These are phyloP conservation scores for Misopates orontium DNA, from an alignment of 257 asterid species.

Conservation along the genomic window DNA sequence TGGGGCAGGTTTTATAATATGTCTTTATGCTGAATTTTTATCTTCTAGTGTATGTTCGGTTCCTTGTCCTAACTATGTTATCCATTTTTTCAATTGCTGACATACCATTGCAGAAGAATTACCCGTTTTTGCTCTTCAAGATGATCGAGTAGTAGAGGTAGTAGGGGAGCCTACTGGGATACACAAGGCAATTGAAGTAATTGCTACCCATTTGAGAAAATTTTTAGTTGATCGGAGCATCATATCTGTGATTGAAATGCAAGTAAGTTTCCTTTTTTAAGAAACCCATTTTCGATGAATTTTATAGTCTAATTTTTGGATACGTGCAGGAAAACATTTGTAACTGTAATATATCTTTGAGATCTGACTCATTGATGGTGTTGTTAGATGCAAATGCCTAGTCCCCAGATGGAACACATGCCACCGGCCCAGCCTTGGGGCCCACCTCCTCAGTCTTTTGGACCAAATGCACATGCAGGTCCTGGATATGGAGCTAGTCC, in stretches of 20 bases:
- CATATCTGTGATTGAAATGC: conserved; percentile 67
- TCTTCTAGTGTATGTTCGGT: background rate
- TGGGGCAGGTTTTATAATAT: conserved; percentile 58
- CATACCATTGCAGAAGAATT: conserved; percentile 66
- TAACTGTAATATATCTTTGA: background rate
- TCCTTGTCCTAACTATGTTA: conserved; percentile 13
- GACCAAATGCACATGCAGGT: conserved; percentile 53
- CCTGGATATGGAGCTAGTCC: conserved; percentile 70
- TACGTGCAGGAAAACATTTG: background rate
- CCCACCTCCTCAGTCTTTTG: conserved; percentile 77
- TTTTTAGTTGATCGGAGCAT: conserved; percentile 89
- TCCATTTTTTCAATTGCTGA: conserved; percentile 19
- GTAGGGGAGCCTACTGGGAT: conserved; percentile 76
- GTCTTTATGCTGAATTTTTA: too few relatives aligned
- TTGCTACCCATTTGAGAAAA: conserved; percentile 80
- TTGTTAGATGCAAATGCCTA: conserved; percentile 66
- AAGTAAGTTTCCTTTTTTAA: conserved; percentile 51
- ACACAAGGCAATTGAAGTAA: conserved; percentile 79
- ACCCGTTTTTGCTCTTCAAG: conserved; percentile 83
- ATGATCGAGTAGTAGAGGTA: conserved; percentile 88
- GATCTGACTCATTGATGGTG: conserved; percentile 12
- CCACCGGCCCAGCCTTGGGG: conserved; percentile 87
- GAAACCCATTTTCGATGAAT: background rate
- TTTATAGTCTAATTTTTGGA: background rate
- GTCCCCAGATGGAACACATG: conserved; percentile 63